A percentile compares a stretch with the other conserved stretches of the same genome.
Evolutionary conservation across 2,329 filamentous ascomycete genomes (phyloP).

Genomic region (Aspergillus texensis): DNA sequence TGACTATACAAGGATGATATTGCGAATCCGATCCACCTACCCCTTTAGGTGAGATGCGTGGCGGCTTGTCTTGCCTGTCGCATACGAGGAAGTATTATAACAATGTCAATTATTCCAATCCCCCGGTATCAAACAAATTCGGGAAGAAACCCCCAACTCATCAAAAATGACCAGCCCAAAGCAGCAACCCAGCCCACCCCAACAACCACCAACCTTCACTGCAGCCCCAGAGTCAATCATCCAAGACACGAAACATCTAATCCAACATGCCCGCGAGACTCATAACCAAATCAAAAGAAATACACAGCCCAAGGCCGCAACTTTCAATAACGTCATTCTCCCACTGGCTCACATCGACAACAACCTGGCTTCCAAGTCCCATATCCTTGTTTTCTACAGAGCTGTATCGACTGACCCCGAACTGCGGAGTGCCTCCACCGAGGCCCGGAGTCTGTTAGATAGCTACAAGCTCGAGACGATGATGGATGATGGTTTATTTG

Average conservation of each 20-base stretch:
- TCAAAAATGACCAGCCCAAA: background rate
- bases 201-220: background rate
- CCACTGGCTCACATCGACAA: background rate
- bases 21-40: no score
- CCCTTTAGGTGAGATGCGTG: no score
- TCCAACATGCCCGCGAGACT: background rate
- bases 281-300: background rate
- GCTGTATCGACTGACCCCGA: background rate
- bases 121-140: background rate
- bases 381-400: background rate
- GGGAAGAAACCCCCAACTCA: background rate
- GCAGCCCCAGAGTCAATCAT: background rate
- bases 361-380: background rate
- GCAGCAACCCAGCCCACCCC: background rate
- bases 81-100: background rate
- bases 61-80: no score
- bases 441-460: background rate
- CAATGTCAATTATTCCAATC: background rate
- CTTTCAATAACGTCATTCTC: background rate
- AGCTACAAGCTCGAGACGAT: background rate
- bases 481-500: background rate
- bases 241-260: background rate
- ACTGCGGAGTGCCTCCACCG: background rate
- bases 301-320: background rate
- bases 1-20: no score